Evolutionary conservation across 768 basidiomycete genomes (phyloP).

Genomic region (Xerocomus spinulosus): DNA sequence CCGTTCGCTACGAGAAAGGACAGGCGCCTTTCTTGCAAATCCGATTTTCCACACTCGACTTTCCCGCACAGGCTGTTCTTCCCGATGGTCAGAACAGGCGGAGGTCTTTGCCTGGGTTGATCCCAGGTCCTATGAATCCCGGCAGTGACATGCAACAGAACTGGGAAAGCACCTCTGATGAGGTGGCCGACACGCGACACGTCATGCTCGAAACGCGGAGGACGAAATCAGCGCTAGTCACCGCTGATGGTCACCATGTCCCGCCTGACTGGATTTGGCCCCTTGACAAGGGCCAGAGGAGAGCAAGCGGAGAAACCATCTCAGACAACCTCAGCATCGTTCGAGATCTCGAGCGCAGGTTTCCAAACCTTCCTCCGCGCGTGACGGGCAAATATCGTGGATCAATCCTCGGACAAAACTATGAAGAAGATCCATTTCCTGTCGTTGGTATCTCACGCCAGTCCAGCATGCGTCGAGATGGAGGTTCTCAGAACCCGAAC

Average conservation of each 20-base stretch:
- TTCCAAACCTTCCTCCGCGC: slow-evolving; percentile 46
- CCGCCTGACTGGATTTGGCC: slow-evolving; percentile 11
- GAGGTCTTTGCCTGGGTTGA: slow-evolving; percentile 11
- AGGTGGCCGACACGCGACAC: slow-evolving; percentile 6
- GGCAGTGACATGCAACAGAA: slow-evolving; percentile 1
- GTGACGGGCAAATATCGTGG: slow-evolving; percentile 26
- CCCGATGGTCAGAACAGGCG: slow-evolving; percentile 16
- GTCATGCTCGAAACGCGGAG: slow-evolving; percentile 6
- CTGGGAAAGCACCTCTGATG: slow-evolving; percentile 6
- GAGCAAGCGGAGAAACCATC: slow-evolving; percentile 26
- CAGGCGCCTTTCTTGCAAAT: slow-evolving; percentile 48
- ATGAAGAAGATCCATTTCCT: slow-evolving; percentile 21
- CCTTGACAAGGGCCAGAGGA: slow-evolving; percentile 10
- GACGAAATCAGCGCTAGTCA: slow-evolving; percentile 10
- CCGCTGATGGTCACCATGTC: neutral
- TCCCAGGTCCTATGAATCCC: neutral
- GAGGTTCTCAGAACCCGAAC: neutral
- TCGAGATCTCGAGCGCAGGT: slow-evolving; percentile 48
- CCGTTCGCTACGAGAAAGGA: slow-evolving; percentile 41
- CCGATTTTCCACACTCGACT: slow-evolving; percentile 48
- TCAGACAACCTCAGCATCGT: slow-evolving; percentile 44
- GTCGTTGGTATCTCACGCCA: slow-evolving; percentile 24
- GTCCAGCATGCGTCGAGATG: slow-evolving; percentile 14
- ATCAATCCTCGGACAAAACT: slow-evolving; percentile 21
- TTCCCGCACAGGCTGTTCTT: slow-evolving; percentile 31